These are phyloP conservation scores for Albugo laibachii DNA, from an alignment of 352 stramenopile genomes.

Conservation along the genomic window DNA sequence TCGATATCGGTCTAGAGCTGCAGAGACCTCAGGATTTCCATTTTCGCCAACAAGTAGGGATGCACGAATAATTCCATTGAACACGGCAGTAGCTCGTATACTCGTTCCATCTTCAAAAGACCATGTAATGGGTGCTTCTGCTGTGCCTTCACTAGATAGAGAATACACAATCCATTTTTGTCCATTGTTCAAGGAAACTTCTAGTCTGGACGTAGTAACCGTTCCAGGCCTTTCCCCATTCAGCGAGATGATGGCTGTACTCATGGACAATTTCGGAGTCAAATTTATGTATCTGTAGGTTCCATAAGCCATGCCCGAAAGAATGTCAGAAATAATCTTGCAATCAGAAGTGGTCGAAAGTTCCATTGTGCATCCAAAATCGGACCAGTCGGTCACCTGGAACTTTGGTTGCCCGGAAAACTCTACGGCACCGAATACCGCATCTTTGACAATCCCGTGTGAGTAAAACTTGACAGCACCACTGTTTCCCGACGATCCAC, in stretches of 20 bases:
- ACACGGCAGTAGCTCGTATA: conserved; percentile 14
- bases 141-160: conserved; percentile 17
- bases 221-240: conserved; percentile 16
- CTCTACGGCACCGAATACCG: conserved; percentile 30
- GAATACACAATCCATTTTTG: conserved; percentile 40
- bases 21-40: conserved; percentile 14
- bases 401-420: conserved; percentile 21
- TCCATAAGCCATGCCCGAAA: conserved; percentile 44
- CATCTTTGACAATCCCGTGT: conserved; percentile 24
- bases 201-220: conserved; percentile 21
- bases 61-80: conserved; percentile 25
- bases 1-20: conserved; percentile 21
- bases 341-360: conserved; percentile 11
- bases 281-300: conserved; percentile 23
- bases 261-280: conserved; percentile 19
- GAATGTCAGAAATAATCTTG: conserved; percentile 22
- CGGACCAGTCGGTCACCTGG: conserved; percentile 30
- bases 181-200: conserved; percentile 26
- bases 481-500: conserved; percentile 28
- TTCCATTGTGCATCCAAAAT: conserved; percentile 29
- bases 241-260: conserved; percentile 18
- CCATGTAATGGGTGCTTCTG: conserved; percentile 21
- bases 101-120: conserved; percentile 14
- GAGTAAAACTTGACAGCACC: conserved; percentile 29
- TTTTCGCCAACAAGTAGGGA: conserved; percentile 20